These are phyloP conservation scores for Synchytrium microbalum DNA, from an alignment of 371 early-diverging fungal genomes.

Conservation along the genomic window DNA sequence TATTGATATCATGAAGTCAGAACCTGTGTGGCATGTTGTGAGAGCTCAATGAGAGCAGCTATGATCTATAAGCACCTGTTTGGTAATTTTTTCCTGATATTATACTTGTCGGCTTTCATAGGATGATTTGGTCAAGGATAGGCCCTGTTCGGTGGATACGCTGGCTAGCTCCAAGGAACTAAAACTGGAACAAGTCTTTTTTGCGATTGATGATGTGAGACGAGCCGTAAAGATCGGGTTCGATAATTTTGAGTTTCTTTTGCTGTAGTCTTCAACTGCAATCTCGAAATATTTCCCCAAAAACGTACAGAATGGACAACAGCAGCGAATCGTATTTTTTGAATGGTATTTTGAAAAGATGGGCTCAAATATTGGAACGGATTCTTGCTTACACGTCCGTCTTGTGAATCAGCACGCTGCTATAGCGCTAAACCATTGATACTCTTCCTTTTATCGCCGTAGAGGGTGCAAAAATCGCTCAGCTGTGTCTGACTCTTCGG, in stretches of 20 bases:
- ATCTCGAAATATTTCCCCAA: constrained; percentile 80
- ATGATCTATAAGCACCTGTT: constrained; percentile 9
- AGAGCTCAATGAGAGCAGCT: constrained; percentile 43
- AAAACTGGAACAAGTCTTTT: constrained; percentile 79
- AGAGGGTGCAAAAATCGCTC: constrained; percentile 85
- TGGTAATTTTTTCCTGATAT: not conserved
- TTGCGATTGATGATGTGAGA: constrained; percentile 5
- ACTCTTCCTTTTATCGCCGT: not conserved
- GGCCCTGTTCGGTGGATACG: constrained; percentile 75
- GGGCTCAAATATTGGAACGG: constrained; percentile 85
- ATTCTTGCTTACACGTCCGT: constrained; percentile 75
- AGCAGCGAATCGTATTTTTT: constrained; percentile 80
- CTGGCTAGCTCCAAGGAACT: constrained; percentile 44
- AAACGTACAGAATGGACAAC: constrained; percentile 79
- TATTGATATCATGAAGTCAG: constrained; percentile 37
- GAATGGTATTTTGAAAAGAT: constrained; percentile 87
- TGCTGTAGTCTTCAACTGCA: constrained; percentile 62
- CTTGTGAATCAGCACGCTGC: too few species aligned
- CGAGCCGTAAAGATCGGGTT: too few species aligned
- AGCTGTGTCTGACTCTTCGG: constrained; percentile 75
- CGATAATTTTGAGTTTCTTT: too few species aligned
- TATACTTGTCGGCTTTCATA: not conserved
- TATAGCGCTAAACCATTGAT: not conserved
- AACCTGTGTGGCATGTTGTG: constrained; percentile 53
- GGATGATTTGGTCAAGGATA: constrained; percentile 68